Evolutionary conservation across 169 alveolate species (phyloP), one percentile per base, ranked within the genome.

Genomic region (Cryptosporidium baileyi): DNA sequence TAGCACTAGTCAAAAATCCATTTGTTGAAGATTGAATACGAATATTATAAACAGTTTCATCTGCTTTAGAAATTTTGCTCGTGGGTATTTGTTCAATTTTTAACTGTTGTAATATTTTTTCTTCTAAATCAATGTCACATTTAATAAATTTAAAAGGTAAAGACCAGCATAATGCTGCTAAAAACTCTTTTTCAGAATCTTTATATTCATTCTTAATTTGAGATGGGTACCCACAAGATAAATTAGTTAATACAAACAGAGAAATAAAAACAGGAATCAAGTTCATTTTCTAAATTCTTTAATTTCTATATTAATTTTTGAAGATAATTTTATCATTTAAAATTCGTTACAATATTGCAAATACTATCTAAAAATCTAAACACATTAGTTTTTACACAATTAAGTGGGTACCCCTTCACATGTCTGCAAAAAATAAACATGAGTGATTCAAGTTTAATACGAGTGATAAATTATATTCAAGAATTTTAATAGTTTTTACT

Each of bases 141-240:
- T 57, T 74, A 7, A 74, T 74, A n/a, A 74, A 74, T 19, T 51
- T 74, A 24, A 57, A 57, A 5, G 85, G 85, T 17, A 74, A 67
- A 41, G 85, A 52, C 85, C 65, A 57, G 13, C 85, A 74, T 13
- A 74, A 60, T 3, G 85, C 67, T 34, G 85, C 65, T 9, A 74
- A 22, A 22, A 74, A 60, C 17, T 74, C 59, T 38, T 74, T 26
- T 34, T 74, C 85, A n/a, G 85, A 74, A 28, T 22, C 8, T 19
- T 65, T 32, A 7, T 45, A 40, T 6, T n/a, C n/a, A n/a, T n/a
- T n/a, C n/a, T n/a, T n/a, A n/a, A n/a, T n/a, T n/a, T n/a, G n/a
- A n/a, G n/a, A n/a, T n/a, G n/a, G n/a, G n/a, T n/a, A n/a, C n/a
- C n/a, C n/a, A n/a, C n/a, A n/a, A n/a, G n/a, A n/a, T n/a, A n/a